A percentile compares a stretch with the other conserved stretches of the same genome.
phyloP scores from a whole-genome alignment of 306 rosid species.

The Argentina anserina region DNA sequence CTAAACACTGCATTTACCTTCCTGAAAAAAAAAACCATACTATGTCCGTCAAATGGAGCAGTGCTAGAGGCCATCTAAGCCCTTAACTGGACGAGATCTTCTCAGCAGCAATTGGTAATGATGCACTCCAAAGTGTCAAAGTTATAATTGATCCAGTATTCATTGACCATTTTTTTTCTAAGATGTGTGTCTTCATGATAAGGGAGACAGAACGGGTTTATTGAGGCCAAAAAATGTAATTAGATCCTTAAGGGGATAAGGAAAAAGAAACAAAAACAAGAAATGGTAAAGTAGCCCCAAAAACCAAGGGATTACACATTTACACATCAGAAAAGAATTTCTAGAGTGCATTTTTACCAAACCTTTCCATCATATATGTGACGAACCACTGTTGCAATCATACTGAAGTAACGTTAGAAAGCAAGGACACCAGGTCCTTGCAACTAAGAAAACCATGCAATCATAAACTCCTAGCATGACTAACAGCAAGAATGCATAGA shows the following conservation, averaged over 20 bases:
- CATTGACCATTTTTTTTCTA: constrained; percentile 60
- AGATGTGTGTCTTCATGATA: constrained; percentile 34
- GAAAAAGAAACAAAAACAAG: constrained; percentile 22
- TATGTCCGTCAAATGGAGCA: constrained; percentile 93
- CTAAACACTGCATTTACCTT: constrained; percentile 99
- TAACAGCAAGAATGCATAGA: constrained; percentile 16
- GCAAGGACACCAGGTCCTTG: constrained; percentile 53
- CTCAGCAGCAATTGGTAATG: constrained; percentile 98
- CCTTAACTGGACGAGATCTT: constrained; percentile 96
- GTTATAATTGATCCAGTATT: constrained; percentile 65
- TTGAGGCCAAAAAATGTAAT: constrained; percentile 18
- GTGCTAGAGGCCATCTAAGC: constrained; percentile 98
- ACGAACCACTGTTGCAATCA: constrained; percentile 80
- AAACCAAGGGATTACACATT: constrained; percentile 57
- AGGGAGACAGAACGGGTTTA: constrained; percentile 27
- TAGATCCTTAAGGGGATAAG: background rate
- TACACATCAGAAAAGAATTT: constrained; percentile 51
- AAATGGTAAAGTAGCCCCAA: constrained; percentile 44
- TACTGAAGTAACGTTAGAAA: constrained; percentile 74
- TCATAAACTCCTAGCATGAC: constrained; percentile 40
- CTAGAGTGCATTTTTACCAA: constrained; percentile 70
- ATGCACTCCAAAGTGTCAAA: constrained; percentile 84
- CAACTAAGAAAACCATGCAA: constrained; percentile 39
- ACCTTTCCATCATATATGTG: constrained; percentile 74
- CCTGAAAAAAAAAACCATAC: constrained; percentile 81